These are phyloP conservation scores for Triglochin maritima DNA, from an alignment of 106 monocot species.

Conservation along the genomic window DNA sequence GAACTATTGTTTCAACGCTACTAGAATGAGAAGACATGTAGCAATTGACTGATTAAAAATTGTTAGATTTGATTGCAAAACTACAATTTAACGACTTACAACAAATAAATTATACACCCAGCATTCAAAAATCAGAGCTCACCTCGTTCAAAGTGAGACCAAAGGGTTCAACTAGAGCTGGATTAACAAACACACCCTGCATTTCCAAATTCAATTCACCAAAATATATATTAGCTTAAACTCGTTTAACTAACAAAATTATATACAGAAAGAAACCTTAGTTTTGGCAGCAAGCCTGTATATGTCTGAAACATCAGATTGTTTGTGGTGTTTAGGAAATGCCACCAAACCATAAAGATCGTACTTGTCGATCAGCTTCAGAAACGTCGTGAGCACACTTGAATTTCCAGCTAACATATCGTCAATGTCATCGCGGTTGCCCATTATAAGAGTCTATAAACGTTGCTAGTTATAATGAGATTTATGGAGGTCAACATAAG, in stretches of 20 bases:
- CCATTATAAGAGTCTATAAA: constrained; percentile 90
- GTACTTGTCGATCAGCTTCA: constrained; percentile 93
- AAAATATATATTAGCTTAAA: not conserved
- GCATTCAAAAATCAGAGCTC: too few relatives aligned
- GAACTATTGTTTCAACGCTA: too few relatives aligned
- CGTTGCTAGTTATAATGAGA: not conserved
- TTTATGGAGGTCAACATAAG: not conserved
- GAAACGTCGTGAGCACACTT: constrained; percentile 68
- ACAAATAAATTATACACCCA: too few relatives aligned
- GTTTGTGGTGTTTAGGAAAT: constrained; percentile 86
- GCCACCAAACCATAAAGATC: constrained; percentile 89
- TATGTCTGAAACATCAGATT: constrained; percentile 84
- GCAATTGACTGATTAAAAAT: too few relatives aligned
- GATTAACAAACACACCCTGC: constrained; percentile 95
- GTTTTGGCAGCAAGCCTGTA: constrained; percentile 87
- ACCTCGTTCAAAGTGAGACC: constrained; percentile 70
- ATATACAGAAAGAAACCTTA: constrained; percentile 30
- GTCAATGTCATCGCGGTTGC: constrained; percentile 95
- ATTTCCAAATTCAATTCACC: not conserved
- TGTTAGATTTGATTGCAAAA: too few relatives aligned
- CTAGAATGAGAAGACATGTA: too few relatives aligned
- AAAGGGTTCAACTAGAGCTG: constrained; percentile 93
- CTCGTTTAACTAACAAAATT: not conserved
- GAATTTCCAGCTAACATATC: constrained; percentile 73
- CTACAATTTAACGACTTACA: too few relatives aligned